Conservation (phyloP, 306 rosid species). For the Quercus cerris region DNA sequence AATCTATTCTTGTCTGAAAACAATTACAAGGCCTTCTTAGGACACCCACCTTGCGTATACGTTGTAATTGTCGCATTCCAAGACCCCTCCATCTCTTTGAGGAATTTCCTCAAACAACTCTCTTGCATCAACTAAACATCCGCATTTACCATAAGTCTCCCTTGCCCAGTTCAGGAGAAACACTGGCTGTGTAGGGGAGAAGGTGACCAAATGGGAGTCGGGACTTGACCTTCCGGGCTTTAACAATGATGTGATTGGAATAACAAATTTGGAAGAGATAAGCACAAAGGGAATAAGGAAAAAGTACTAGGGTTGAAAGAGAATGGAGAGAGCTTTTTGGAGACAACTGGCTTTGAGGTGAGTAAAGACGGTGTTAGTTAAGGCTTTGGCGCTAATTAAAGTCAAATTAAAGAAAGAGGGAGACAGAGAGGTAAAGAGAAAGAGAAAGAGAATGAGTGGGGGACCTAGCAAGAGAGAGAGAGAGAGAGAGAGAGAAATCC, state of each 20-base stretch:
- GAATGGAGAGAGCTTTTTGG: conserved; percentile 46
- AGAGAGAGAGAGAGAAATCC: too few species aligned
- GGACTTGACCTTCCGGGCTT: conserved; percentile 54
- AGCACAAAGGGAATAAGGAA: conserved; percentile 49
- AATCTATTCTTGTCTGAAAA: conserved; percentile 39
- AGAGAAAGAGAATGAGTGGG: too few species aligned
- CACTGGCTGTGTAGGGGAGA: conserved; percentile 43
- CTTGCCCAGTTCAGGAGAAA: conserved; percentile 71
- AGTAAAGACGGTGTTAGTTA: conserved; percentile 24
- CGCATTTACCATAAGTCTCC: conserved; percentile 58
- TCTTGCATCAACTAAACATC: conserved; percentile 53
- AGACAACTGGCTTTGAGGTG: conserved; percentile 37
- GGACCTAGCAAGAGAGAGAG: too few species aligned
- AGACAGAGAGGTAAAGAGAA: too few species aligned
- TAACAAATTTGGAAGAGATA: conserved; percentile 62
- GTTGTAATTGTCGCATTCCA: conserved; percentile 67
- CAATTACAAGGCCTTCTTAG: conserved; percentile 28
- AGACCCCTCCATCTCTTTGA: conserved; percentile 57
- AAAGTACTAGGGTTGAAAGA: conserved; percentile 42
- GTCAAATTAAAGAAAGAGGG: too few species aligned
- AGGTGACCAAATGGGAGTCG: conserved; percentile 46
- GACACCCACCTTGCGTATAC: conserved; percentile 31
- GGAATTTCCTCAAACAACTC: conserved; percentile 84
- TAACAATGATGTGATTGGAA: conserved; percentile 38
- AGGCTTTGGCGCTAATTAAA: conserved; percentile 10